phyloP scores from a whole-genome alignment of 2,329 filamentous ascomycete species.

The Ramichloridium luteum region DNA sequence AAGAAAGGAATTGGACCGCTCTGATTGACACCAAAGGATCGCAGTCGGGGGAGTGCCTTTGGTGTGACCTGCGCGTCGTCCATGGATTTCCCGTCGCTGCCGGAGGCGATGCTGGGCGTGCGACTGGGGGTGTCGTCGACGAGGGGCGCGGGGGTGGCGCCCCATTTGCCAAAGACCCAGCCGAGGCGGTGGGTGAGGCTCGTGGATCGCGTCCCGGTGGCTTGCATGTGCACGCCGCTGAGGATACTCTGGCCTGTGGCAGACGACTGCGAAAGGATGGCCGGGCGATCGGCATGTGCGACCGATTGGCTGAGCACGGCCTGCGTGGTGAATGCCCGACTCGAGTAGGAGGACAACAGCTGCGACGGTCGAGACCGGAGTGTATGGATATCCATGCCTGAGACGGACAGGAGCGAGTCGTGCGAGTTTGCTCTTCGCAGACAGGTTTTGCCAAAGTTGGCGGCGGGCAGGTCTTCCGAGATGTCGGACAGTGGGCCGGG shows the following conservation, averaged over 20 bases:
- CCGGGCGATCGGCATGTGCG: conserved; percentile 23
- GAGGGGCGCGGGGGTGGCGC: conserved; percentile 37
- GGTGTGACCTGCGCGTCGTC: conserved; percentile 24
- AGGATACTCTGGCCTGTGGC: conserved; percentile 18
- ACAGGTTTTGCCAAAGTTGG: conserved; percentile 24
- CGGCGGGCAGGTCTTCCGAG: conserved; percentile 16
- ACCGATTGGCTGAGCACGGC: conserved; percentile 29
- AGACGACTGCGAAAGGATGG: conserved; percentile 30
- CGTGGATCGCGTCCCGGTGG: conserved; percentile 5
- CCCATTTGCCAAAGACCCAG: conserved; percentile 55
- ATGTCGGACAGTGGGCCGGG: conserved; percentile 11
- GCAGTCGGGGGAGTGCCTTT: conserved; percentile 29
- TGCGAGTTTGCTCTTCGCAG: conserved; percentile 62
- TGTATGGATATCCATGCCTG: conserved; percentile 73
- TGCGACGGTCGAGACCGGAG: conserved; percentile 65
- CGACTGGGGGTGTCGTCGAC: conserved; percentile 3
- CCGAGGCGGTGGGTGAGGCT: conserved; percentile 43
- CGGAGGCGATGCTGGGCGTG: conserved; percentile 9
- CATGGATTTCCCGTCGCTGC: conserved; percentile 10
- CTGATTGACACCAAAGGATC: conserved; percentile 67
- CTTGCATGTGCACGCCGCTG: conserved; percentile 24
- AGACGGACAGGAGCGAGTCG: conserved; percentile 78
- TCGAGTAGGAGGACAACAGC: conserved; percentile 44
- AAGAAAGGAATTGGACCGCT: conserved; percentile 63
- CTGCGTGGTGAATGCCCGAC: conserved; percentile 36